Evolutionary conservation across 1,139 yeast genomes (phyloP).

Genomic region (Saccharomycopsis hybrid): DNA sequence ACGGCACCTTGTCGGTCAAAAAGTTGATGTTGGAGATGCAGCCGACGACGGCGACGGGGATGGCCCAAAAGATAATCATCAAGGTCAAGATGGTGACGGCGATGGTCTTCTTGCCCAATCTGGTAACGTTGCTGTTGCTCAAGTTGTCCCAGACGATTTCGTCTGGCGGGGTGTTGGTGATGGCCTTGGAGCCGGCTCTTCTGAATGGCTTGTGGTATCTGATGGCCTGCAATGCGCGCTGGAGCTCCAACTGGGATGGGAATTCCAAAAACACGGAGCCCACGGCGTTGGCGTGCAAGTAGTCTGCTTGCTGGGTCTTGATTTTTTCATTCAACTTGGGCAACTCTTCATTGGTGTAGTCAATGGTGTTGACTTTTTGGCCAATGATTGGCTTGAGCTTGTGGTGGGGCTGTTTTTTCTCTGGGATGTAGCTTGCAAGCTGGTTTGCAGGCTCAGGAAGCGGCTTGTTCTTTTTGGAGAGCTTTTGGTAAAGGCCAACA

Average conservation of each 20-base stretch:
- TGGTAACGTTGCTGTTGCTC: conserved; percentile 81
- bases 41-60: conserved; percentile 97
- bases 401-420: conserved; percentile 70
- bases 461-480: conserved; percentile 50
- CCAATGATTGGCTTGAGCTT: conserved; percentile 63
- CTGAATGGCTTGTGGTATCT: conserved; percentile 42
- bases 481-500: conserved; percentile 54
- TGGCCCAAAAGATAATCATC: conserved; percentile 78
- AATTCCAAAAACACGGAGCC: conserved; percentile 83
- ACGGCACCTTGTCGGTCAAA: conserved; percentile 61
- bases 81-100: conserved; percentile 57
- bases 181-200: conserved; percentile 15
- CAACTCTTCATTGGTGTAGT: conserved; percentile 59
- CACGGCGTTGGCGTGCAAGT: conserved; percentile 37
- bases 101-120: conserved; percentile 50
- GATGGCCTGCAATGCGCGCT: conserved; percentile 77
- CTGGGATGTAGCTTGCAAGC: conserved; percentile 62
- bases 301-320: conserved; percentile 50
- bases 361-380: conserved; percentile 78
- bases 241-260: conserved; percentile 80
- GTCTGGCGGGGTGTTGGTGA: conserved; percentile 43
- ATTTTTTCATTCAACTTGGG: conserved; percentile 66
- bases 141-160: conserved; percentile 85
- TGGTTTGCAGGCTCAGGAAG: conserved; percentile 43
- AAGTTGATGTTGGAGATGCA: conserved; percentile 75